These are phyloP conservation scores for Orbilia blumenaviensis DNA, from an alignment of 2,329 filamentous ascomycete genomes.

Conservation along the genomic window DNA sequence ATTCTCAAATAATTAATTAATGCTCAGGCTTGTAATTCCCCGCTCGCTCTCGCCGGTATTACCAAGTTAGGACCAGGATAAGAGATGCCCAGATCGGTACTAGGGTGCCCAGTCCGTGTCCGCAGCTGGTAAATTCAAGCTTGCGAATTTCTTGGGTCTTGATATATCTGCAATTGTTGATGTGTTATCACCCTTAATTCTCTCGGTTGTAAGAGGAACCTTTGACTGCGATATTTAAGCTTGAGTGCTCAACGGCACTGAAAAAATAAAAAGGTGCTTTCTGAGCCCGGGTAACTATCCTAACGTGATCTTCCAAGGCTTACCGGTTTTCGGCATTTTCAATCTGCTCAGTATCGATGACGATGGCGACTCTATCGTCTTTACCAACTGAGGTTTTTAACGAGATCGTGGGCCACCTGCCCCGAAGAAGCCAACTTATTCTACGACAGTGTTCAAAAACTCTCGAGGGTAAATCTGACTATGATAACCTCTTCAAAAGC, in stretches of 20 bases:
- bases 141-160: too few relatives aligned
- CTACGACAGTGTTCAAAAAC: constrained; percentile 17
- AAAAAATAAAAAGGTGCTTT: too few relatives aligned
- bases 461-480: neutral
- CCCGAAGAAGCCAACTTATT: neutral
- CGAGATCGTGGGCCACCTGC: constrained; percentile 1
- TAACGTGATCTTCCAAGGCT: neutral
- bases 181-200: too few relatives aligned
- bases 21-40: too few relatives aligned
- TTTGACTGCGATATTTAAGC: too few relatives aligned
- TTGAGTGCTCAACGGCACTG: too few relatives aligned
- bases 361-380: constrained; percentile 11
- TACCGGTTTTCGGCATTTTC: neutral
- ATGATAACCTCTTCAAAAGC: neutral
- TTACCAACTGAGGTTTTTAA: constrained; percentile 15
- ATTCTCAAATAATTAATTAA: neutral
- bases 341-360: neutral
- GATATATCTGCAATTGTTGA: too few relatives aligned
- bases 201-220: too few relatives aligned
- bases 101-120: neutral
- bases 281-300: too few relatives aligned
- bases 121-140: too few relatives aligned
- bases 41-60: too few relatives aligned
- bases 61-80: too few relatives aligned
- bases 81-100: neutral